Percentiles rank a stretch among this genome's conserved stretches.
Conservation (phyloP, 2,329 filamentous ascomycete species). For the Amauroascus verrucosus region DNA sequence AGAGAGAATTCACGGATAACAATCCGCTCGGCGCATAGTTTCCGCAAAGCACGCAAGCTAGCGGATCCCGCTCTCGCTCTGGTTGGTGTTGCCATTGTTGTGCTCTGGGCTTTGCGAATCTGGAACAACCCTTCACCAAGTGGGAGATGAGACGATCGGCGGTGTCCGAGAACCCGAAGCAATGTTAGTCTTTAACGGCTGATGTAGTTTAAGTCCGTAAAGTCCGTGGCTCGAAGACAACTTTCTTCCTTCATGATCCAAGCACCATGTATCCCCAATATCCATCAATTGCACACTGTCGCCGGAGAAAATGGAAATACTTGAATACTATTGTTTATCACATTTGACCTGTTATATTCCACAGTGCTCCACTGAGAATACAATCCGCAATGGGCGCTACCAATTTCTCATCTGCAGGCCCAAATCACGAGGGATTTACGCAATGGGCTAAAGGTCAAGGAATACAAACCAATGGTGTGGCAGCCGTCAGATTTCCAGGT, state of each 20-base stretch:
- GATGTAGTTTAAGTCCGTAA: neutral
- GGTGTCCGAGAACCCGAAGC: neutral
- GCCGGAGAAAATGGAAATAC: neutral
- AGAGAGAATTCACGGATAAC: conserved; percentile 58
- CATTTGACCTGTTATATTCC: neutral
- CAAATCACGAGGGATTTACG: conserved; percentile 46
- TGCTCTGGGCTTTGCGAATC: neutral
- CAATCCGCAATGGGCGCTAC: neutral
- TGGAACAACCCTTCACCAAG: neutral
- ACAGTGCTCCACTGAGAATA: neutral
- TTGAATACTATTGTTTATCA: neutral
- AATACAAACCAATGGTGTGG: conserved; percentile 57
- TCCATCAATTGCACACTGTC: neutral
- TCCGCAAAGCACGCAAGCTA: neutral
- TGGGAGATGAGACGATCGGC: neutral
- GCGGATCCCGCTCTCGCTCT: conserved; percentile 2
- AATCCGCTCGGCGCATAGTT: conserved; percentile 5
- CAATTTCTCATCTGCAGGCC: conserved; percentile 19
- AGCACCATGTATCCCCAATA: neutral
- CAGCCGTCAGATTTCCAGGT: conserved; percentile 56
- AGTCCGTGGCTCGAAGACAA: conserved; percentile 1
- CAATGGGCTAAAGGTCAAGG: conserved; percentile 58
- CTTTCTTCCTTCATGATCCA: neutral
- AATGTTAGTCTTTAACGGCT: neutral
- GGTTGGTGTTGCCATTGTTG: conserved; percentile 1